Evolutionary conservation across 495 filamentous ascomycete genomes (phyloP).

Genomic region (Durotheca rogersii): DNA sequence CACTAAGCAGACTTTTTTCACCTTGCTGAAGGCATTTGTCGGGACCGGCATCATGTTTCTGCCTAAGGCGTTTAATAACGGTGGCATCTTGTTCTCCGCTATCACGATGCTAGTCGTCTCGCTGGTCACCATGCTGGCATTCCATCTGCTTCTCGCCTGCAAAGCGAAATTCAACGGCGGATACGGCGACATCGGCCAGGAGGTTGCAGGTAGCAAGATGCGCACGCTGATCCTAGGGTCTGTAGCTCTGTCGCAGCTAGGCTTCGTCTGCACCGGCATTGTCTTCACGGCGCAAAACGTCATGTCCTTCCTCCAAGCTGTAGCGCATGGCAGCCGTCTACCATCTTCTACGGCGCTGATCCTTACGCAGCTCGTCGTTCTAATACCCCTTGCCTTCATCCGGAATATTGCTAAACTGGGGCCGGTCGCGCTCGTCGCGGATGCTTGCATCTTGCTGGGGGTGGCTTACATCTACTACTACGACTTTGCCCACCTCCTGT

Average conservation of each 20-base stretch:
- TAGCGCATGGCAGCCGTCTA: constrained; percentile 41
- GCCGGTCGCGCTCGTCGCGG: constrained; percentile 59
- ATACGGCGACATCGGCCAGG: constrained; percentile 63
- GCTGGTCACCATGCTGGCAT: constrained; percentile 57
- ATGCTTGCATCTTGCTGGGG: constrained; percentile 63
- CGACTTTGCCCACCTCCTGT: constrained; percentile 53
- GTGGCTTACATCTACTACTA: constrained; percentile 64
- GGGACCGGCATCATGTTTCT: constrained; percentile 70
- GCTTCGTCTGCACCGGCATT: constrained; percentile 66
- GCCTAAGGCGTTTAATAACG: constrained; percentile 67
- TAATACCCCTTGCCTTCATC: constrained; percentile 61
- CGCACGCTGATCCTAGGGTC: constrained; percentile 56
- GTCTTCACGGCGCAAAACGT: constrained; percentile 68
- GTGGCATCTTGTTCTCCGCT: constrained; percentile 65
- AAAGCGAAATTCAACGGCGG: constrained; percentile 54
- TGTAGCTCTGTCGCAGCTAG: constrained; percentile 65
- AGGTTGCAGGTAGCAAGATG: constrained; percentile 53
- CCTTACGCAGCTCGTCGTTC: constrained; percentile 53
- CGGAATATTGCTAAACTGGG: constrained; percentile 66
- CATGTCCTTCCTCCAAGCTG: constrained; percentile 56
- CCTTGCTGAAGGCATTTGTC: constrained; percentile 64
- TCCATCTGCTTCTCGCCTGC: constrained; percentile 62
- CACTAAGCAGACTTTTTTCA: constrained; percentile 66
- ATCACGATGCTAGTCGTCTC: constrained; percentile 59
- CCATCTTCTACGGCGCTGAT: constrained; percentile 53